Percentiles rank a stretch among this genome's conserved stretches.
Evolutionary conservation across 2,329 filamentous ascomycete species (phyloP).

Genomic region (Xylariaceae sp.): DNA sequence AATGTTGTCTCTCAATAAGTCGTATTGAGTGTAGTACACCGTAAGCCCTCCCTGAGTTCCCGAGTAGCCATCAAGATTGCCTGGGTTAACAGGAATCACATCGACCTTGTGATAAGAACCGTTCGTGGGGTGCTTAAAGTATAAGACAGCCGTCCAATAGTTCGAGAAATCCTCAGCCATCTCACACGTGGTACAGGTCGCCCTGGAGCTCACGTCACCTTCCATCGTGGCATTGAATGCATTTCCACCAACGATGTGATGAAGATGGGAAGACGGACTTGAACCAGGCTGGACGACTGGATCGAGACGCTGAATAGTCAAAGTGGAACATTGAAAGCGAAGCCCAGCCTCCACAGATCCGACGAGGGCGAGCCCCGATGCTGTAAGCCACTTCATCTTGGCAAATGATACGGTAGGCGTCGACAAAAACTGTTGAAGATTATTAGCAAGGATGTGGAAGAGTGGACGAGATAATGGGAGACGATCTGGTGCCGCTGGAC

Average conservation of each 20-base stretch:
- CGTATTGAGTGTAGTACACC: conserved; percentile 28
- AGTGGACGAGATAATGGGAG: no score
- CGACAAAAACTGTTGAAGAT: no score
- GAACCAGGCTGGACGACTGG: conserved; percentile 18
- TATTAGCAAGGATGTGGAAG: no score
- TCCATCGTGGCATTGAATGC: conserved; percentile 19
- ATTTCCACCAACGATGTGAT: conserved; percentile 21
- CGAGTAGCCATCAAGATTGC: conserved; percentile 21
- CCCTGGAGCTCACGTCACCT: conserved; percentile 11
- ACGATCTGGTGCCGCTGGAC: no score
- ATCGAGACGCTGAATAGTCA: conserved; percentile 18
- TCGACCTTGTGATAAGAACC: conserved; percentile 29
- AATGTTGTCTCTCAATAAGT: conserved; percentile 22
- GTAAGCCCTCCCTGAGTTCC: conserved; percentile 27
- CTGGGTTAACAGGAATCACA: conserved; percentile 24
- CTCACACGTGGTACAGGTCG: conserved; percentile 26
- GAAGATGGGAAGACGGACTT: conserved; percentile 15
- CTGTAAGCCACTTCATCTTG: conserved; percentile 18
- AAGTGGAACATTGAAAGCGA: conserved; percentile 18
- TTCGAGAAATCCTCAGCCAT: conserved; percentile 26
- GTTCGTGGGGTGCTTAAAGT: conserved; percentile 28
- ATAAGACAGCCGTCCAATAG: conserved; percentile 24
- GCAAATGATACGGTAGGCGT: not conserved
- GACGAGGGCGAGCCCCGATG: conserved; percentile 12
- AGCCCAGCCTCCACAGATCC: conserved; percentile 18